Evolutionary conservation across 23 red algal genomes (phyloP), one percentile per base, ranked within the genome.

Genomic region (Pyropia yezoensis): DNA sequence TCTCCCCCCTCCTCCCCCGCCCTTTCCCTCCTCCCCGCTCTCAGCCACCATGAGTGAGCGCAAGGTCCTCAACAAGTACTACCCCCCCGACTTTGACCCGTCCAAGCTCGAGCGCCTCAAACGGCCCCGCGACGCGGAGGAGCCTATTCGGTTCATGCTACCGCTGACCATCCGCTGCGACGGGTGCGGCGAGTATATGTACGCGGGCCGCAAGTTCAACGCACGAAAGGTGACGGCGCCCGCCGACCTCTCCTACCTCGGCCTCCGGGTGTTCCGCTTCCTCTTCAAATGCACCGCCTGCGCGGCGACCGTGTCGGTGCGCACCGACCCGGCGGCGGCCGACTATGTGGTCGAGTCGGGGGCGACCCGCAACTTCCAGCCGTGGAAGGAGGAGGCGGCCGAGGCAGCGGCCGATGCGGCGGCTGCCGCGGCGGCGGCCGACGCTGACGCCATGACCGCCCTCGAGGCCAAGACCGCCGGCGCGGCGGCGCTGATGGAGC

Each of bases 51-150:
- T 95, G 90, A 72, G 80, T 24, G 90, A 95, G 50, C 73, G 90
- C 32, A 95, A 95, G 49, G 90, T 87, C 17, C 77, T 87, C 22
- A 83, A 83, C 45, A 95, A 95, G 76, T 95, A 95, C 67, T 95
- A 95, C 61, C 90, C 90, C 23, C 90, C 90, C 18, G 90, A 95
- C 66, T 95, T 95, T 87, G 90, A 95, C 69, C 82, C 82, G 32
- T 66, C 70, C 51, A 78, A 73, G 33, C 81, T 95, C 11, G 74
- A 75, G 54, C 82, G 81, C 21, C 75, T 74, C 32, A 87, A 82
- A 18, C 71, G 79, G 34, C 77, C 83, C 20, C 61, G 67, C 15
- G 74, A 81, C 14, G 70, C 58, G 19, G 67, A 82, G 49, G 74
- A 87, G 68, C 70, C 83, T 11, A 69, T 87, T 25, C 81, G 80